These are phyloP conservation scores for Euphrasia arctica DNA, from an alignment of 305 asterid species.

Conservation along the genomic window DNA sequence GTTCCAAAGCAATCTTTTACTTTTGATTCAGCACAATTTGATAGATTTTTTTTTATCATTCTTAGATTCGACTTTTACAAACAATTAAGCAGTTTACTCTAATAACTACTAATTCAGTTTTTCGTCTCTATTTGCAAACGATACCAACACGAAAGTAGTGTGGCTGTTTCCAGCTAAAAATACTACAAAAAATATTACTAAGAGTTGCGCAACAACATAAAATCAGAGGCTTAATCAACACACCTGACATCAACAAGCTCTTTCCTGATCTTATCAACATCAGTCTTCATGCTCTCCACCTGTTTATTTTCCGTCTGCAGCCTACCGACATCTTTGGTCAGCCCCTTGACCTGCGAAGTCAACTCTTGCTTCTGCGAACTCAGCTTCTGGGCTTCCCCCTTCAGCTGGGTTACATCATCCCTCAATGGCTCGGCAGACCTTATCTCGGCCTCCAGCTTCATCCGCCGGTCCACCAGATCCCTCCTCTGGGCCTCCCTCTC, in stretches of 20 bases:
- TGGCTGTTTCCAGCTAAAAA: neutral
- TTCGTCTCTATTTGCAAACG: neutral
- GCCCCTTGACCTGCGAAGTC: constrained; percentile 53
- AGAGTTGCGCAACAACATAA: neutral
- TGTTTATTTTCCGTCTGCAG: constrained; percentile 65
- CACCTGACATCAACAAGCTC: constrained; percentile 78
- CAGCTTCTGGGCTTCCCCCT: constrained; percentile 66
- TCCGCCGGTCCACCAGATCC: constrained; percentile 68
- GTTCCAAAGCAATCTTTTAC: too few relatives aligned
- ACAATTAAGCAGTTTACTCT: neutral
- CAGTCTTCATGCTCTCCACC: constrained; percentile 53
- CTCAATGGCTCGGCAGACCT: constrained; percentile 60
- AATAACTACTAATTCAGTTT: neutral
- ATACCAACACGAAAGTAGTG: neutral
- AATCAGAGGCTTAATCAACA: neutral
- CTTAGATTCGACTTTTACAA: neutral
- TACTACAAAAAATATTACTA: too few relatives aligned
- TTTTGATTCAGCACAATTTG: neutral
- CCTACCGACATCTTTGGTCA: constrained; percentile 59
- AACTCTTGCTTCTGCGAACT: constrained; percentile 55
- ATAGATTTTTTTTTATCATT: neutral
- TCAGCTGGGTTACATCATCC: constrained; percentile 57
- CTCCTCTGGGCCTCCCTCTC: constrained; percentile 72
- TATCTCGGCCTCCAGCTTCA: constrained; percentile 73
- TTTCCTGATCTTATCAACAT: constrained; percentile 63